phyloP scores from a whole-genome alignment of 148 eudicot genomes.

The Fagopyrum homotropicum region DNA sequence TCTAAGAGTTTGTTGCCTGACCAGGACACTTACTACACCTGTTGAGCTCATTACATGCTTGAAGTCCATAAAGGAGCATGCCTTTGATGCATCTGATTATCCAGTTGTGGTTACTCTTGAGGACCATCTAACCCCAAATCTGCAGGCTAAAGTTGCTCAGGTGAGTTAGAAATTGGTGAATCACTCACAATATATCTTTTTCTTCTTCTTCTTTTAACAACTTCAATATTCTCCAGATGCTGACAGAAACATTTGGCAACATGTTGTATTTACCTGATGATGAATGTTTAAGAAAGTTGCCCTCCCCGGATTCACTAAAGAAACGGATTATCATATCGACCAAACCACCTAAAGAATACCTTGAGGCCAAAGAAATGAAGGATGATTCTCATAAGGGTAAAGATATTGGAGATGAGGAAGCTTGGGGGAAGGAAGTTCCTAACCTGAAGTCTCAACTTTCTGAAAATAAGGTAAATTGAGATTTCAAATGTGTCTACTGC shows the following conservation, averaged over 20 bases:
- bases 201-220: not conserved
- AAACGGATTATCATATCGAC: slow-evolving; percentile 72
- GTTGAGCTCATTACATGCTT: slow-evolving; percentile 69
- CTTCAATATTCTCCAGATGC: slow-evolving; percentile 49
- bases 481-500: not conserved
- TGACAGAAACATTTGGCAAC: slow-evolving; percentile 73
- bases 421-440: slow-evolving; percentile 74
- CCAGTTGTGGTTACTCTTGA: slow-evolving; percentile 86
- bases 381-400: slow-evolving; percentile 31
- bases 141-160: slow-evolving; percentile 84
- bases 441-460: slow-evolving; percentile 18
- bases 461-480: slow-evolving; percentile 35
- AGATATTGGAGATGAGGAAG: slow-evolving; percentile 43
- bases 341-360: slow-evolving; percentile 81
- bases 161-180: slow-evolving; percentile 23
- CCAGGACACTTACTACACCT: slow-evolving; percentile 79
- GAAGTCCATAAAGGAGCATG: slow-evolving; percentile 65
- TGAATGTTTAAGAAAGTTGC: slow-evolving; percentile 63
- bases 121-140: slow-evolving; percentile 80
- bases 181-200: not conserved
- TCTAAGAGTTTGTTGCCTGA: not conserved
- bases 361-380: slow-evolving; percentile 37
- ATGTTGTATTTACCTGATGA: slow-evolving; percentile 56
- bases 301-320: slow-evolving; percentile 70
- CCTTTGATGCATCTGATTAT: slow-evolving; percentile 64